Percentiles rank a stretch among this genome's conserved stretches.
Evolutionary conservation across 768 basidiomycete species (phyloP).

Genomic region (Lentinula sp.): DNA sequence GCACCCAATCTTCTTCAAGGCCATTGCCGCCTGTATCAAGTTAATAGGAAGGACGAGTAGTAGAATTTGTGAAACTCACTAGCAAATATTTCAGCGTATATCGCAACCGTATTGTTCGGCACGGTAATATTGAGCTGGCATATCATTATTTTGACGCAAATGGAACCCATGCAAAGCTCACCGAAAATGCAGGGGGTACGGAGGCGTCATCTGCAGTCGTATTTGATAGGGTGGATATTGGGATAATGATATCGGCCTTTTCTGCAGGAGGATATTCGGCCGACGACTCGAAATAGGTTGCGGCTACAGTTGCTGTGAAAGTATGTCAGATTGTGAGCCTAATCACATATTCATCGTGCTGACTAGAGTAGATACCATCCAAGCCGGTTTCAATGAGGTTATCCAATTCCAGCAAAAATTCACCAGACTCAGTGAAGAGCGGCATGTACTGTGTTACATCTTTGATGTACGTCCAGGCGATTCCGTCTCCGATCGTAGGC

Average conservation of each 20-base stretch:
- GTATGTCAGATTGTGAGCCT: not conserved
- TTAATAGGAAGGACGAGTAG: not conserved
- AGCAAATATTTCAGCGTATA: slow-evolving; percentile 68
- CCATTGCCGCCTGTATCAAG: slow-evolving; percentile 31
- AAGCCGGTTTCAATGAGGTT: slow-evolving; percentile 55
- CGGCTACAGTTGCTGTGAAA: slow-evolving; percentile 52
- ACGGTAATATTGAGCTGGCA: slow-evolving; percentile 60
- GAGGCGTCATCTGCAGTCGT: slow-evolving; percentile 67
- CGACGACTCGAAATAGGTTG: slow-evolving; percentile 68
- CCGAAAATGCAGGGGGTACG: slow-evolving; percentile 70
- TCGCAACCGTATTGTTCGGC: slow-evolving; percentile 60
- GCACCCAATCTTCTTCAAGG: slow-evolving; percentile 73
- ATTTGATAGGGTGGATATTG: slow-evolving; percentile 60
- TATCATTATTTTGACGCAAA: not conserved
- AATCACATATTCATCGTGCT: not conserved
- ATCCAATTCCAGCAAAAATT: slow-evolving; percentile 69
- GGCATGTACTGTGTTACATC: slow-evolving; percentile 71
- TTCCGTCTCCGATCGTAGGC: slow-evolving; percentile 58
- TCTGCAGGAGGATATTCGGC: slow-evolving; percentile 47
- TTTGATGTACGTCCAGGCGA: slow-evolving; percentile 72
- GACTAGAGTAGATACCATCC: slow-evolving; percentile 68
- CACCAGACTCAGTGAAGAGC: slow-evolving; percentile 61
- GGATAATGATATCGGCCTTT: slow-evolving; percentile 60
- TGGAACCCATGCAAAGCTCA: slow-evolving; percentile 19
- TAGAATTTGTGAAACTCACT: slow-evolving; percentile 25